Conservation (phyloP, 2,329 filamentous ascomycete species). For the Fusarium albosuccineum region DNA sequence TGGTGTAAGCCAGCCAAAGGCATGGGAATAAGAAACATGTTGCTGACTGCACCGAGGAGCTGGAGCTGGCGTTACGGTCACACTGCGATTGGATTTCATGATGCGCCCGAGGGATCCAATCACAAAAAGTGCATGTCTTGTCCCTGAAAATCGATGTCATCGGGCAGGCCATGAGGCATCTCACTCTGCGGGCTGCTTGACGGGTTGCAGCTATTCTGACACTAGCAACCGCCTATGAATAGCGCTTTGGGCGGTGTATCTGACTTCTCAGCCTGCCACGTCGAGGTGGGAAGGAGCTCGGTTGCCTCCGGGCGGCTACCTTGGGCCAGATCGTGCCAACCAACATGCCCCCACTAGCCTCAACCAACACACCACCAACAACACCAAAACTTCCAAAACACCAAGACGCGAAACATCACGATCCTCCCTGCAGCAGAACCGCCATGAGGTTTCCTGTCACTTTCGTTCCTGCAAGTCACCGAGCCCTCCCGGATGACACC, state of each 20-base stretch:
- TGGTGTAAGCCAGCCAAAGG: conserved; percentile 17
- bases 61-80: conserved; percentile 22
- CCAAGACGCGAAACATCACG: conserved; percentile 39
- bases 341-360: conserved; percentile 23
- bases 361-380: conserved; percentile 20
- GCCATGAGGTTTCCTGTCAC: conserved; percentile 12
- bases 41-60: conserved; percentile 13
- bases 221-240: conserved; percentile 24
- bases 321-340: neutral
- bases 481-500: conserved; percentile 12
- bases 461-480: conserved; percentile 21
- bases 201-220: conserved; percentile 23
- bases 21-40: conserved; percentile 5
- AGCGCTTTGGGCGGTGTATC: conserved; percentile 20
- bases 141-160: conserved; percentile 17
- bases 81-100: conserved; percentile 31
- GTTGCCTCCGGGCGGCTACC: conserved; percentile 41
- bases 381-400: conserved; percentile 26
- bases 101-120: conserved; percentile 30
- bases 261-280: conserved; percentile 33
- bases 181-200: conserved; percentile 6
- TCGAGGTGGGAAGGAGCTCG: conserved; percentile 33
- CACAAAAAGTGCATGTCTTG: conserved; percentile 5
- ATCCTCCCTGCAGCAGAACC: conserved; percentile 24
- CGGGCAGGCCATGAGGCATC: conserved; percentile 15